Base-by-base conservation (phyloP, 768 basidiomycete species). In the Dendrothele bispora region DNA sequence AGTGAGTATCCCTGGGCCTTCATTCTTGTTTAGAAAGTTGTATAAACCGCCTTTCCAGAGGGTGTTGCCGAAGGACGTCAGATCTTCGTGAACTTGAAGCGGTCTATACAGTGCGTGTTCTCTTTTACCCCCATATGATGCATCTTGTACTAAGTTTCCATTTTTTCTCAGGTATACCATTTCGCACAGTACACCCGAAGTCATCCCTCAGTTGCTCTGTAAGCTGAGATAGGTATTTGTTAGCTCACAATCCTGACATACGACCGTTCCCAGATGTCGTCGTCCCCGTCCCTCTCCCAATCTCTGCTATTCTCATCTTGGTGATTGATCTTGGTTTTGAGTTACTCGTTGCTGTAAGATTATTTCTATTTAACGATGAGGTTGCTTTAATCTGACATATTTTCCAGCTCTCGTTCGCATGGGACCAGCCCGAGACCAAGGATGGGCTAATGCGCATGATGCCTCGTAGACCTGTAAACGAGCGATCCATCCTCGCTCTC, bases 261-360 rank as follows among this genome's bases (percentile, higher is more conserved):
- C 30, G 24, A 20, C 20, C 21, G 20, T 14, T 44, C 29, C 15
- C 46, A 84, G 82, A 84, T 62, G 83, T 85, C 46, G 80, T 85
- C 29, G 74, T 86, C 2, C 84, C 84, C 1, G 69, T 86, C 17
- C 84, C 84, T 7, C 69, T 84, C 14, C 83, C 84, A 1, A 55
- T 86, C 11, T 78, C 83, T 3, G 84, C 84, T 8, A 85, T 86
- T 49, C 72, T 85, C 28, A 85, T 86, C 58, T 68, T 86, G 36
- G 83, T 85, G 21, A 86, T 85, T 48, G 84, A 86, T 73, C 82
- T 86, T 51, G 83, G 83, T 4, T 86, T 85, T 51, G 84, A 86
- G 60, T 71, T 86, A 11, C 77, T 79, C 30, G 76, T 83, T 45
- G 84, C 82, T 49, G 83, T 83, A 66, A 54, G 28, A 28, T 24